phyloP scores from a whole-genome alignment of 2,329 filamentous ascomycete genomes.

The Fusarium lyarnte region DNA sequence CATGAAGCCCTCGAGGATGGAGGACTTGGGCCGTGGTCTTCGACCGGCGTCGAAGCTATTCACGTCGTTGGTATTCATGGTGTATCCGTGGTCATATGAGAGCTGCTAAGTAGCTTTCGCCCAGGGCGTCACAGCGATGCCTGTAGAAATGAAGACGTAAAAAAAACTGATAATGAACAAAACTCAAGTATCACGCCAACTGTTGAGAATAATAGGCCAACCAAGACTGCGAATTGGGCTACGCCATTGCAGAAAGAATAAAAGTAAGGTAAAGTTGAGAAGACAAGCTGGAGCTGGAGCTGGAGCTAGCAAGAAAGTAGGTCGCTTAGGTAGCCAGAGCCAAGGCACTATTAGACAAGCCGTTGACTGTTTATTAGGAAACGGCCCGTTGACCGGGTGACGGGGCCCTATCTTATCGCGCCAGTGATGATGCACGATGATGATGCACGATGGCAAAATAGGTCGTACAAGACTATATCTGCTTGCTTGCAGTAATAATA shows the following conservation, averaged over 20 bases:
- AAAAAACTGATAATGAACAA: conserved; percentile 23
- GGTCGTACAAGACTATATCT: background rate
- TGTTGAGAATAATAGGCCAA: conserved; percentile 25
- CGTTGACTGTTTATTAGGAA: conserved; percentile 44
- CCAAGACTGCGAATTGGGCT: conserved; percentile 31
- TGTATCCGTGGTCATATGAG: conserved; percentile 17
- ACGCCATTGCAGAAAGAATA: conserved; percentile 39
- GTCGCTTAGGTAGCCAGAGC: conserved; percentile 23
- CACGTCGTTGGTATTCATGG: conserved; percentile 20
- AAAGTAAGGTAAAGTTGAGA: conserved; percentile 25
- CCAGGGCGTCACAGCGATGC: background rate
- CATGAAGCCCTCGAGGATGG: conserved; percentile 61
- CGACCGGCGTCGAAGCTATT: conserved; percentile 34
- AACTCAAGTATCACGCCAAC: conserved; percentile 13
- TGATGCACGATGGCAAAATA: conserved; percentile 16
- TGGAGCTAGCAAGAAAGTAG: conserved; percentile 28
- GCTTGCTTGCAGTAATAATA: background rate
- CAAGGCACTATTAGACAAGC: conserved; percentile 31
- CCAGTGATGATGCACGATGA: conserved; percentile 15
- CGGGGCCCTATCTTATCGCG: conserved; percentile 36
- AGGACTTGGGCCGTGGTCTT: conserved; percentile 59
- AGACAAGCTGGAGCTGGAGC: conserved; percentile 28
- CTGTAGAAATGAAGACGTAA: conserved; percentile 11
- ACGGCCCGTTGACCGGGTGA: conserved; percentile 40
- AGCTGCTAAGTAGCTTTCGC: conserved; percentile 2